Base-by-base conservation (phyloP, 2,329 filamentous ascomycete genomes). In the Calonectria montana region DNA sequence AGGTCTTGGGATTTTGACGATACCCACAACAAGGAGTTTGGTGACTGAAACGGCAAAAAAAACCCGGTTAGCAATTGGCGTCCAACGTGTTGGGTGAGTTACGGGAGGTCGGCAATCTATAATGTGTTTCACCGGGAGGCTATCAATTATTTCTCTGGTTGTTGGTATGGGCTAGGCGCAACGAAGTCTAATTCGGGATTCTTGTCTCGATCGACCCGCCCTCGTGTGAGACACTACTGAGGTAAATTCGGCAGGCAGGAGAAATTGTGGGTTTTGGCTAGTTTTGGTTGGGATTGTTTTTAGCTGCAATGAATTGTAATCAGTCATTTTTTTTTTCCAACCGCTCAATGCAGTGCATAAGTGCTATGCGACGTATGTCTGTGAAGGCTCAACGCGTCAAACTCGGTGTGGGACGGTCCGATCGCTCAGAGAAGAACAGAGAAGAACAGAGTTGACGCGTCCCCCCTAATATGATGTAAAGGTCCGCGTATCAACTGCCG, bases 1-100 rank as follows among this genome's bases (percentile, higher is more conserved):
- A 21, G 23, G 13, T 41, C 31, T 29, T 43, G 50, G 37, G n/a
- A 31, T 41, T 48, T 65, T 64, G 27, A 69, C 69, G 77, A 78
- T 79, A 78, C 77, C 77, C 75, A 50, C 25, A 77, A 72, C 69
- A 69, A 71, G 77, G 76, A 78, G 76, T 78, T 78, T 57, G 21
- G 76, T 67, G 64, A 68, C 71, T 66, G 35, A 65, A 62, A 70
- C 41, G 64, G 57, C 43, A 43, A 55, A 23, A 57, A 59, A 59
- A 59, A n/a, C n/a, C n/a, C 53, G 70, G 66, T 61, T 65, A 69
- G 53, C 37, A 39, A 69, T 64, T 67, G 73, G 75, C 53, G 71
- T 76, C 74, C 50, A 64, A 69, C 45, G 62, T 71, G 63, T 62
- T 67, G 50, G 41, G 35, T 18, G 13, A 23, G 15, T 59, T 25